Conservation (phyloP, 1,284 basidiomycete species). For the Wallemia mellicola region DNA sequence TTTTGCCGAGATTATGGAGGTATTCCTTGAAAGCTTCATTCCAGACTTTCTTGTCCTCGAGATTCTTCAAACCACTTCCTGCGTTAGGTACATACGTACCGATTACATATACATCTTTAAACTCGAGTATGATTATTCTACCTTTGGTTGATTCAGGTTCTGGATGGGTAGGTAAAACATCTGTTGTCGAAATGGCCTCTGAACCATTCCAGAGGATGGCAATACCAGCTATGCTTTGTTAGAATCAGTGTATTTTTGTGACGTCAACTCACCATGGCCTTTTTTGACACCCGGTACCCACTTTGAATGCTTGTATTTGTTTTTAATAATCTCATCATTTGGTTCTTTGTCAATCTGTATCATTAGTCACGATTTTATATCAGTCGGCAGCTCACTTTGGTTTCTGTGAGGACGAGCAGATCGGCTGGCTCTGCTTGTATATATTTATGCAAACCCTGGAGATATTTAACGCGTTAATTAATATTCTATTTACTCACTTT, state of each 20-base stretch:
- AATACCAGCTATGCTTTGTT: constrained; percentile 37
- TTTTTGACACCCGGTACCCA: constrained; percentile 48
- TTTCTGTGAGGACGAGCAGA: constrained; percentile 46
- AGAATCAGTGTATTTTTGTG: constrained; percentile 1
- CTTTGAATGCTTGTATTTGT: constrained; percentile 32
- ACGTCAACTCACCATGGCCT: constrained; percentile 28
- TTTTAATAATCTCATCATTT: constrained; percentile 25
- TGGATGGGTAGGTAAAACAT: constrained; percentile 41
- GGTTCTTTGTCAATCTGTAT: constrained; percentile 33
- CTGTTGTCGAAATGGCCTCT: constrained; percentile 34
- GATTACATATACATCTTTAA: constrained; percentile 33
- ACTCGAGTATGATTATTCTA: constrained; percentile 51
- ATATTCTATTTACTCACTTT: neutral
- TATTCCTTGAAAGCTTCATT: constrained; percentile 40
- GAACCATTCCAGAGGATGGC: constrained; percentile 44
- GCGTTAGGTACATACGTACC: constrained; percentile 69
- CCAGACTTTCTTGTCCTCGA: constrained; percentile 44
- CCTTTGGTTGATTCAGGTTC: constrained; percentile 23
- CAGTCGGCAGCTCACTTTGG: constrained; percentile 26
- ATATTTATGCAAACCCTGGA: constrained; percentile 44
- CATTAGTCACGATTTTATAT: neutral
- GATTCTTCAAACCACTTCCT: constrained; percentile 20
- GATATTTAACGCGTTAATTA: too few relatives aligned
- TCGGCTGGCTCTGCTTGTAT: constrained; percentile 55
- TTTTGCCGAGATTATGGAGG: constrained; percentile 34